phyloP scores from a whole-genome alignment of 139 green algal genomes.

The Asterochloris erici region DNA sequence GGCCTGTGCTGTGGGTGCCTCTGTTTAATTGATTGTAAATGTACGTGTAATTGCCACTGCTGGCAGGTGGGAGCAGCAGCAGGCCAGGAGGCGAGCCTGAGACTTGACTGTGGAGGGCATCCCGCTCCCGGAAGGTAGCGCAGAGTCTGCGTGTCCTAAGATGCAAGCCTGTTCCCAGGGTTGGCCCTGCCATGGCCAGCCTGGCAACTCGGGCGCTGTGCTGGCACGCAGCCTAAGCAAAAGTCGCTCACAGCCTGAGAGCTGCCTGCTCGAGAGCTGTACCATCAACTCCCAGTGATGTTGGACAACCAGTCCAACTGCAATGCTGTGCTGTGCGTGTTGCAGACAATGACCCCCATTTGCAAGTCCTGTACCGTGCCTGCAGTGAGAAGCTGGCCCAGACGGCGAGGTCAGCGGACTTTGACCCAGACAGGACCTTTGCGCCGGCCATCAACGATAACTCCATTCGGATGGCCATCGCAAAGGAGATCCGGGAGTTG shows the following conservation, averaged over 20 bases:
- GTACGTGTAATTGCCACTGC: neutral
- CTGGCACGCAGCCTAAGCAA: neutral
- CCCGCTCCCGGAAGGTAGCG: no score
- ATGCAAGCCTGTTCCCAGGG: no score
- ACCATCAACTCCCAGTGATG: neutral
- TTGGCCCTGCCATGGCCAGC: no score
- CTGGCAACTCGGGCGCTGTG: neutral
- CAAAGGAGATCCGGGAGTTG: conserved; percentile 20
- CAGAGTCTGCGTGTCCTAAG: no score
- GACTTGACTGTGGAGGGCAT: no score
- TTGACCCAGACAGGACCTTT: conserved; percentile 30
- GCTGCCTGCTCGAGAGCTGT: neutral
- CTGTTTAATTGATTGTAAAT: neutral
- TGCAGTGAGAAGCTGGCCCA: conserved; percentile 26
- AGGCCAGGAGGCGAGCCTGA: no score
- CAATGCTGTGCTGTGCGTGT: neutral
- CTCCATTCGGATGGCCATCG: conserved; percentile 25
- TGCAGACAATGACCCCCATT: neutral
- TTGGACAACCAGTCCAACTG: neutral
- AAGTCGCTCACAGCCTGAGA: neutral
- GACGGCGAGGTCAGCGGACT: conserved; percentile 11
- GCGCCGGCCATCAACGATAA: conserved; percentile 28
- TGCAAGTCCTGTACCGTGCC: no score
- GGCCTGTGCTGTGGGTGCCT: neutral
- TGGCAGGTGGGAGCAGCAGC: no score